These are phyloP conservation scores for Solanum chiquidenum DNA, from an alignment of 257 asterid species.

Conservation along the genomic window DNA sequence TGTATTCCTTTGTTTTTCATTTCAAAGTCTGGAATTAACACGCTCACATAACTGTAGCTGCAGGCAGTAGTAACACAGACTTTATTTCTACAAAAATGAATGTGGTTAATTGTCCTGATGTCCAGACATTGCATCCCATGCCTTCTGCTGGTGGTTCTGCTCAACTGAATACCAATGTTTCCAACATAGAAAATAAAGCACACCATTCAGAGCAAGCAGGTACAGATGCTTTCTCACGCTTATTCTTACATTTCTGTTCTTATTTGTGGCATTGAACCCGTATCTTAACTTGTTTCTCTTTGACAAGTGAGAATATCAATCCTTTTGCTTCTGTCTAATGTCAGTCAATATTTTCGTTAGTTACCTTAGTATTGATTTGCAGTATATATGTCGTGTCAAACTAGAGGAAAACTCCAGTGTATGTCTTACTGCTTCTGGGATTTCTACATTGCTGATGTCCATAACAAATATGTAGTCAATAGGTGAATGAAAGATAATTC, in stretches of 20 bases:
- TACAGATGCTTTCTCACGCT: background rate
- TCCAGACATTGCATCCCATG: background rate
- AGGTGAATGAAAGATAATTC: no score
- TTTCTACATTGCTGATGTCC: no score
- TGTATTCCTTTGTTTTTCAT: background rate
- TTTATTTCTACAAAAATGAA: background rate
- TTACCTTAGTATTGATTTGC: no score
- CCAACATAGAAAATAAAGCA: background rate
- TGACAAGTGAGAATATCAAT: no score
- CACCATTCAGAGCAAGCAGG: background rate
- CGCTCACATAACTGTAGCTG: background rate
- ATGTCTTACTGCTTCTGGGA: no score
- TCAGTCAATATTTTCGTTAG: no score
- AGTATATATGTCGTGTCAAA: no score
- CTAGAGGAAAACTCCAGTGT: no score
- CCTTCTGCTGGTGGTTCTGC: background rate
- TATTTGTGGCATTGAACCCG: background rate
- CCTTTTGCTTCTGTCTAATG: no score
- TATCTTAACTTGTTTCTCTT: background rate
- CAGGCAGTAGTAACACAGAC: background rate
- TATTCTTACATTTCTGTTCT: background rate
- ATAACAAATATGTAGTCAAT: no score
- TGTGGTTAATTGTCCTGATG: background rate
- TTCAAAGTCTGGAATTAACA: background rate
- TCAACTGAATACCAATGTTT: background rate